Evolutionary conservation across 306 rosid genomes (phyloP).

Genomic region (Cucumis melo): DNA sequence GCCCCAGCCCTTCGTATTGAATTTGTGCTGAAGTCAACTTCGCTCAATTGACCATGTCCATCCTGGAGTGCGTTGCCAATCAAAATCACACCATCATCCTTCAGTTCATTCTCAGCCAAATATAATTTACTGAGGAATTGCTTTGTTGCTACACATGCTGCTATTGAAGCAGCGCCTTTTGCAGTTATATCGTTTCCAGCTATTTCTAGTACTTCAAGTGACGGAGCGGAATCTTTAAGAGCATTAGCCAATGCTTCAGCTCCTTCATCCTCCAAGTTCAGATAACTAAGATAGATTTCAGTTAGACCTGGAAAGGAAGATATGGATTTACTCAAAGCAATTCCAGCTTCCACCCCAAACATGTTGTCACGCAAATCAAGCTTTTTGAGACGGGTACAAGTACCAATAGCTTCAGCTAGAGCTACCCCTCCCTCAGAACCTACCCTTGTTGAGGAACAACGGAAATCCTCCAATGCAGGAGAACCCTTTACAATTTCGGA

Average conservation of each 20-base stretch:
- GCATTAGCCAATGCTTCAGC: conserved; percentile 37
- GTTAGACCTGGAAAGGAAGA: conserved; percentile 33
- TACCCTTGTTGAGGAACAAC: conserved; percentile 59
- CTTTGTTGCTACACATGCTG: conserved; percentile 42
- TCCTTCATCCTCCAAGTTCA: conserved; percentile 59
- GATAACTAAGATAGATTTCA: conserved; percentile 49
- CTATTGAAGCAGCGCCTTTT: conserved; percentile 34
- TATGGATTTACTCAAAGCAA: conserved; percentile 43
- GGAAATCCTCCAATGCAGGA: conserved; percentile 45
- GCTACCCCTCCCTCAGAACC: conserved; percentile 51
- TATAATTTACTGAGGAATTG: conserved; percentile 39
- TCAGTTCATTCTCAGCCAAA: conserved; percentile 53
- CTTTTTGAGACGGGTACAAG: conserved; percentile 35
- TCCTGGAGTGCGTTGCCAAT: conserved; percentile 41
- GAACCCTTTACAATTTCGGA: conserved; percentile 39
- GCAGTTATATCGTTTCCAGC: conserved; percentile 53
- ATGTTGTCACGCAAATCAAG: conserved; percentile 60
- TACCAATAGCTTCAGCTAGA: conserved; percentile 46
- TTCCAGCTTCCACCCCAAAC: conserved; percentile 60
- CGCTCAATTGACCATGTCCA: conserved; percentile 37
- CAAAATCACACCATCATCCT: conserved; percentile 52
- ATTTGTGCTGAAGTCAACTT: conserved; percentile 42
- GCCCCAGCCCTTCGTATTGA: conserved; percentile 46
- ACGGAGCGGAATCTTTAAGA: conserved; percentile 49
- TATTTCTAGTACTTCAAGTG: conserved; percentile 47